Percentiles rank a stretch among this genome's conserved stretches.
Evolutionary conservation across 345 rosid species (phyloP).

Genomic region (Hevea brasiliensis): DNA sequence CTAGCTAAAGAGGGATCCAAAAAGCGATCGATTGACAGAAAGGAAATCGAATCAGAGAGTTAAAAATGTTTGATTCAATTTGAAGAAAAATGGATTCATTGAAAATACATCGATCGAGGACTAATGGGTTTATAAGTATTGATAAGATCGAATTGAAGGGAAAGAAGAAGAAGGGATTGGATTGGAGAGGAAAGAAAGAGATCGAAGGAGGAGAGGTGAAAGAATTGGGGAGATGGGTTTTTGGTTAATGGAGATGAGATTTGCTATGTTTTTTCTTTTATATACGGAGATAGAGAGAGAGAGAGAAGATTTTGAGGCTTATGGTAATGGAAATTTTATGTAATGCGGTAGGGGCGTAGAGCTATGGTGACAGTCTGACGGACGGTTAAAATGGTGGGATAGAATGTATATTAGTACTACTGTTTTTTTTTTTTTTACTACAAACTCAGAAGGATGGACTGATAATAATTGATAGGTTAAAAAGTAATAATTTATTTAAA

Average conservation of each 20-base stretch:
- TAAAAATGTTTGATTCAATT: not conserved
- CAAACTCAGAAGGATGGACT: too few relatives aligned
- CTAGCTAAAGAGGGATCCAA: constrained; percentile 10
- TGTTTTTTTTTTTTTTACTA: too few relatives aligned
- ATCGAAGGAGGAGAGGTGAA: not conserved
- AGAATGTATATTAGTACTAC: too few relatives aligned
- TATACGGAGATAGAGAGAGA: not conserved
- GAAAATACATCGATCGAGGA: not conserved
- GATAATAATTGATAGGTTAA: too few relatives aligned
- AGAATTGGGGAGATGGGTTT: not conserved
- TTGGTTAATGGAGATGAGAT: not conserved
- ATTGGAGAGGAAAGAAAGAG: not conserved
- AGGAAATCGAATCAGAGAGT: not conserved
- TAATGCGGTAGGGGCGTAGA: not conserved
- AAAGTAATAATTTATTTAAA: too few relatives aligned
- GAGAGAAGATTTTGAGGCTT: not conserved
- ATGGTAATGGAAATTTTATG: too few relatives aligned
- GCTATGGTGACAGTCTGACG: not conserved
- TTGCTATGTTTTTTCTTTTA: not conserved
- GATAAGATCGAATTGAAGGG: not conserved
- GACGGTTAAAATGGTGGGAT: not conserved
- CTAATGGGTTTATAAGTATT: not conserved
- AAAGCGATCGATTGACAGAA: not conserved
- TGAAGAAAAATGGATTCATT: too few relatives aligned
- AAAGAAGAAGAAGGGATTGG: not conserved